Conservation (phyloP, 805 yeast genomes). For the Schwanniomyces yamadae region DNA sequence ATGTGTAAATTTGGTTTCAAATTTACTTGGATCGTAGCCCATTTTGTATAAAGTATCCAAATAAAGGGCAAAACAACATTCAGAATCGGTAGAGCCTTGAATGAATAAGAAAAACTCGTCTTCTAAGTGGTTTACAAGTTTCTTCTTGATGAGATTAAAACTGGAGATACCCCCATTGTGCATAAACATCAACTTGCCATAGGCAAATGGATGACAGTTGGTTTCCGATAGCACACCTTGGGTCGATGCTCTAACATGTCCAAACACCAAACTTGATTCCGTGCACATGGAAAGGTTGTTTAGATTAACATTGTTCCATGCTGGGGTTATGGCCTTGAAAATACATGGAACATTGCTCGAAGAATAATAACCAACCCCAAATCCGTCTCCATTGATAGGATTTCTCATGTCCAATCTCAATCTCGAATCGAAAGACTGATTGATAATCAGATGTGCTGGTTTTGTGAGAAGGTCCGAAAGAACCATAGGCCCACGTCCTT, state of each 20-base stretch:
- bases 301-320: slow-evolving; percentile 94
- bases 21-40: slow-evolving; percentile 67
- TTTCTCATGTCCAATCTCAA: slow-evolving; percentile 82
- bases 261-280: slow-evolving; percentile 79
- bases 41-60: slow-evolving; percentile 70
- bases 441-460: slow-evolving; percentile 96
- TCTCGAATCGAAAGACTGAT: slow-evolving; percentile 91
- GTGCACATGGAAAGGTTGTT: slow-evolving; percentile 87
- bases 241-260: slow-evolving; percentile 94
- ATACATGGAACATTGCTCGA: slow-evolving; percentile 74
- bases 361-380: slow-evolving; percentile 90
- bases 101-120: slow-evolving; percentile 78
- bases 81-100: slow-evolving; percentile 96
- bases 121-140: slow-evolving; percentile 64
- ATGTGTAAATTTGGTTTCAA: slow-evolving; percentile 43
- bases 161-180: slow-evolving; percentile 90
- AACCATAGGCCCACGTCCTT: slow-evolving; percentile 85
- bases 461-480: slow-evolving; percentile 84
- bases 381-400: slow-evolving; percentile 97
- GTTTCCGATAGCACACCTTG: slow-evolving; percentile 93
- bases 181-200: slow-evolving; percentile 89
- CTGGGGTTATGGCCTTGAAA: slow-evolving; percentile 94
- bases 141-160: slow-evolving; percentile 71
- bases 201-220: slow-evolving; percentile 94
- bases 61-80: slow-evolving; percentile 88